Evolutionary conservation across 371 early-diverging fungal genomes (phyloP).

Genomic region (Actinomortierella wolfii): DNA sequence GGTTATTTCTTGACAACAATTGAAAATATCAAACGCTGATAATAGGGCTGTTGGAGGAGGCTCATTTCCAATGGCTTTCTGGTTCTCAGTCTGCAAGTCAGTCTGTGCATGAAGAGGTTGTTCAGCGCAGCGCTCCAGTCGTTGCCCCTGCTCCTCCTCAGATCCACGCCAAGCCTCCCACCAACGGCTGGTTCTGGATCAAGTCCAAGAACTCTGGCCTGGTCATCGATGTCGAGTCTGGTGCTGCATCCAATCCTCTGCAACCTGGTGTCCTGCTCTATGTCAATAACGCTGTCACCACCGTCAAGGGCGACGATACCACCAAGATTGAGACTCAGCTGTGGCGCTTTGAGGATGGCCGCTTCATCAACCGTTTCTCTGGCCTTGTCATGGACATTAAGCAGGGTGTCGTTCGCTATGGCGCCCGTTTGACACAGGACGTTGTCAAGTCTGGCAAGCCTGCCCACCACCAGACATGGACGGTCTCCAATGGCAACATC

Average conservation of each 20-base stretch:
- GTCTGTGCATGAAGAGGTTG: slow-evolving; percentile 5
- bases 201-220: slow-evolving; percentile 27
- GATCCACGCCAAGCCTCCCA: slow-evolving; percentile 17
- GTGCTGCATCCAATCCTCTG: slow-evolving; percentile 18
- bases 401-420: slow-evolving; percentile 53
- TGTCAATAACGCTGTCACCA: slow-evolving; percentile 15
- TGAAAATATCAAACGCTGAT: no score
- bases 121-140: slow-evolving; percentile 9
- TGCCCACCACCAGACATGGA: slow-evolving; percentile 42
- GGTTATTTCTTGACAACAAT: no score
- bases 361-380: slow-evolving; percentile 60
- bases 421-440: slow-evolving; percentile 57
- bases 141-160: not conserved
- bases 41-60: slow-evolving; percentile 43
- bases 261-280: slow-evolving; percentile 24
- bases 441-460: slow-evolving; percentile 39
- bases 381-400: slow-evolving; percentile 40
- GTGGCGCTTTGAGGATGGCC: slow-evolving; percentile 57
- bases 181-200: slow-evolving; percentile 45
- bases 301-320: slow-evolving; percentile 11
- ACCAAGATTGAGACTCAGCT: slow-evolving; percentile 44
- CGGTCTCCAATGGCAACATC: slow-evolving; percentile 23
- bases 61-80: slow-evolving; percentile 20
- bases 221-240: slow-evolving; percentile 36
- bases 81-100: slow-evolving; percentile 5